phyloP scores from a whole-genome alignment of 2,329 filamentous ascomycete species.

The Rutstroemia sp. region DNA sequence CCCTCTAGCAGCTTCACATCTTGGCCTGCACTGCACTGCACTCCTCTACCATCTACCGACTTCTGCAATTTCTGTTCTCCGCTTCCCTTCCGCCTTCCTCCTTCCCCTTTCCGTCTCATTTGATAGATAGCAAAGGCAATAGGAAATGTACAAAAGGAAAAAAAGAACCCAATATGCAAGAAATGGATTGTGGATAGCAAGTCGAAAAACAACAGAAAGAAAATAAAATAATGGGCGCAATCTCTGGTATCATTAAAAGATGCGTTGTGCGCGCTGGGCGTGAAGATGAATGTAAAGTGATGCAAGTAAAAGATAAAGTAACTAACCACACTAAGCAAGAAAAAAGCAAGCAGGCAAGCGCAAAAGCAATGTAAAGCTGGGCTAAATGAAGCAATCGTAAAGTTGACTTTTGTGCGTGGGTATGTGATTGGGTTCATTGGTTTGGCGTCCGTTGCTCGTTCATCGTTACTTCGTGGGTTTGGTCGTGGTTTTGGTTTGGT shows the following conservation, averaged over 20 bases:
- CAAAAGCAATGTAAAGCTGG: not conserved
- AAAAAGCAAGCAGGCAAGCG: constrained; percentile 3
- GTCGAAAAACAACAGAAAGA: not conserved
- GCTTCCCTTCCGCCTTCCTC: not conserved
- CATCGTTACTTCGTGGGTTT: constrained; percentile 9
- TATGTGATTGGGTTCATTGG: not conserved
- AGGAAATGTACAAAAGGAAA: too few relatives aligned
- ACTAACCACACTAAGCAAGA: not conserved
- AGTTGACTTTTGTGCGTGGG: constrained; percentile 2
- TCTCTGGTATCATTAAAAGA: not conserved
- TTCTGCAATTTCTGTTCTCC: too few relatives aligned
- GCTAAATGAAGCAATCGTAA: constrained; percentile 4
- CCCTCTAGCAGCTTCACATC: too few relatives aligned
- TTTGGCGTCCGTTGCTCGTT: constrained; percentile 9
- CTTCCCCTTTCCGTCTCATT: too few relatives aligned
- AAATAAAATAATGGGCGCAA: not conserved
- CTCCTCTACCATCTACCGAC: too few relatives aligned
- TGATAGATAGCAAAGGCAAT: too few relatives aligned
- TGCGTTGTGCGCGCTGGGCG: not conserved
- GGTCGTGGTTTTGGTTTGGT: not conserved
- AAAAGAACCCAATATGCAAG: too few relatives aligned
- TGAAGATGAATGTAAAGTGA: constrained; percentile 1
- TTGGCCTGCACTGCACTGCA: too few relatives aligned
- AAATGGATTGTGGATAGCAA: not conserved
- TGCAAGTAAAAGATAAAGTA: not conserved